Evolutionary conservation across 257 asterid species (phyloP).

Genomic region (Euphrasia confusa): DNA sequence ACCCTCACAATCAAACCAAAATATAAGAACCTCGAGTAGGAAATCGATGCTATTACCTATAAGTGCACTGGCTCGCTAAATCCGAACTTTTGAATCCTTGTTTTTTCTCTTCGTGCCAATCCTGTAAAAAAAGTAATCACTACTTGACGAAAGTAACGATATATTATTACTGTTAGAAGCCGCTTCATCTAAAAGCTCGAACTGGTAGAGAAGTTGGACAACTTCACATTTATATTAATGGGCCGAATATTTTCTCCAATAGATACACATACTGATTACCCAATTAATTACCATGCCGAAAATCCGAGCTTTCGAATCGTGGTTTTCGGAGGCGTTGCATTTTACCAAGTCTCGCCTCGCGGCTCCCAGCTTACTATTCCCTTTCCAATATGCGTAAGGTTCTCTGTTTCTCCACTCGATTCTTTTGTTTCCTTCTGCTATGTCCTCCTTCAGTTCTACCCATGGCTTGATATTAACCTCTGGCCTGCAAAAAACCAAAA

Average conservation of each 20-base stretch:
- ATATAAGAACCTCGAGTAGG: background rate
- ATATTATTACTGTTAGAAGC: too few relatives aligned
- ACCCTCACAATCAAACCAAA: background rate
- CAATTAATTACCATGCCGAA: conserved; percentile 42
- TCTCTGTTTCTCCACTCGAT: conserved; percentile 64
- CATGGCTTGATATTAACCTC: conserved; percentile 81
- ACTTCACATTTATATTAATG: too few relatives aligned
- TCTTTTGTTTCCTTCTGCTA: conserved; percentile 42
- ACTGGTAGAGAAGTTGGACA: too few relatives aligned
- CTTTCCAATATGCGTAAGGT: conserved; percentile 90
- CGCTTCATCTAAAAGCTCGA: too few relatives aligned
- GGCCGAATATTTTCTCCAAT: too few relatives aligned
- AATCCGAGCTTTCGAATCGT: conserved; percentile 56
- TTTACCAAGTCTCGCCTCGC: conserved; percentile 38
- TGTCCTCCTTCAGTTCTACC: conserved; percentile 55
- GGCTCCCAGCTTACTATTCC: conserved; percentile 38
- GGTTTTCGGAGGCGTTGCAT: conserved; percentile 50
- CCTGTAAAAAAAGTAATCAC: conserved; percentile 30
- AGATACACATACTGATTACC: too few relatives aligned
- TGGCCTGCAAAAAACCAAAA: conserved; percentile 44
- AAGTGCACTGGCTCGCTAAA: conserved; percentile 61
- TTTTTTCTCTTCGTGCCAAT: conserved; percentile 53
- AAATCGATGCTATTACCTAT: conserved; percentile 38
- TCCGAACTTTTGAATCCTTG: conserved; percentile 55
- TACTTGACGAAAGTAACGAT: too few relatives aligned